Conservation (phyloP, 1,284 basidiomycete genomes). For the Xerocomus minutiporus region DNA sequence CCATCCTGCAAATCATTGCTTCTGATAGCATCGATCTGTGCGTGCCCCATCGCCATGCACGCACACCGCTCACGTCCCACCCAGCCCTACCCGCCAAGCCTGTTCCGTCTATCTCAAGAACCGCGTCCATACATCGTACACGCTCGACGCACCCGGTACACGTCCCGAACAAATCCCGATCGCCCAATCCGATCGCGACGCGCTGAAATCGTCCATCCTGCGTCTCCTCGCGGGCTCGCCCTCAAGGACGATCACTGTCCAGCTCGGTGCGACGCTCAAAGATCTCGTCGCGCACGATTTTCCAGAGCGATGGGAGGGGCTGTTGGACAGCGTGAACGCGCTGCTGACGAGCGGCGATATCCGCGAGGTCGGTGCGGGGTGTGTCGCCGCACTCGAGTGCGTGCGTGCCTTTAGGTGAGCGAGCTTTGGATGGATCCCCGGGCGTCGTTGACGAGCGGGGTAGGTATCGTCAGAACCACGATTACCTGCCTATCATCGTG, state of each 20-base stretch:
- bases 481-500: slow-evolving; percentile 57
- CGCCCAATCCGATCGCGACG: slow-evolving; percentile 59
- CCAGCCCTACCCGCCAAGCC: slow-evolving; percentile 72
- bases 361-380: slow-evolving; percentile 72
- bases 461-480: slow-evolving; percentile 63
- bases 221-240: slow-evolving; percentile 65
- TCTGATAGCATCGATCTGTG: slow-evolving; percentile 72
- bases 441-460: slow-evolving; percentile 10
- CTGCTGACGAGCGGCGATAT: slow-evolving; percentile 62
- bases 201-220: slow-evolving; percentile 63
- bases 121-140: slow-evolving; percentile 64
- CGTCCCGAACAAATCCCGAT: slow-evolving; percentile 61
- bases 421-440: slow-evolving; percentile 18
- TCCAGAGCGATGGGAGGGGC: slow-evolving; percentile 66
- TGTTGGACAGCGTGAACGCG: slow-evolving; percentile 59
- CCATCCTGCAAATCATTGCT: slow-evolving; percentile 77
- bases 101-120: slow-evolving; percentile 85
- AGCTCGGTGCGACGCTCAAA: slow-evolving; percentile 69
- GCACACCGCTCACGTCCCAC: slow-evolving; percentile 1
- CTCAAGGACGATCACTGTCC: slow-evolving; percentile 64
- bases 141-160: slow-evolving; percentile 41
- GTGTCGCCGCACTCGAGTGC: slow-evolving; percentile 69
- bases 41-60: slow-evolving; percentile 34
- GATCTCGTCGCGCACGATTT: slow-evolving; percentile 69
- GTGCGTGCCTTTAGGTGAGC: slow-evolving; percentile 64